These are phyloP conservation scores for Colletotrichum sojae DNA, from an alignment of 2,329 filamentous ascomycete genomes.

Conservation along the genomic window DNA sequence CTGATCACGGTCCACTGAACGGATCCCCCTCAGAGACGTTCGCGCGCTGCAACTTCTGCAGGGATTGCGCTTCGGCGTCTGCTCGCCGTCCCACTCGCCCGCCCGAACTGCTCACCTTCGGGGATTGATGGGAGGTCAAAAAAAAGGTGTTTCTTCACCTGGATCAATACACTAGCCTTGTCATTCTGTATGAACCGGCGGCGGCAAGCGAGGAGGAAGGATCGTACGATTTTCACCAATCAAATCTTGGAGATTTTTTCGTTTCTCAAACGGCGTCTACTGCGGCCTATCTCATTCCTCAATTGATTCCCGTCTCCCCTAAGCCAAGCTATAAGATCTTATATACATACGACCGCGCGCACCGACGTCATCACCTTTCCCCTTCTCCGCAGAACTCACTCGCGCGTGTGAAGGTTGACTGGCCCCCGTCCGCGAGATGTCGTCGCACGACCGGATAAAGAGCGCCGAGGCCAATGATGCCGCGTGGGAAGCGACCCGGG, in stretches of 20 bases:
- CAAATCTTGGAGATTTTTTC: neutral
- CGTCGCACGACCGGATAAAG: slow-evolving; percentile 69
- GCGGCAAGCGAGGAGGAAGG: neutral
- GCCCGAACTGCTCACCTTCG: slow-evolving; percentile 26
- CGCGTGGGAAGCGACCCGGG: slow-evolving; percentile 78
- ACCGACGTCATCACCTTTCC: slow-evolving; percentile 31
- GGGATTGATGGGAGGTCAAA: slow-evolving; percentile 32
- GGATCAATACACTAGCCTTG: neutral
- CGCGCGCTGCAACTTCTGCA: slow-evolving; percentile 11
- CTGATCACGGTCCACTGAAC: slow-evolving; percentile 6
- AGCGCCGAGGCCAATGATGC: slow-evolving; percentile 78
- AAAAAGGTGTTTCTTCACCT: slow-evolving; percentile 14
- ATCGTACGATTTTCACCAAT: slow-evolving; percentile 38
- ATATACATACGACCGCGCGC: neutral
- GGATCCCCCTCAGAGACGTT: neutral
- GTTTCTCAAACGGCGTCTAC: neutral
- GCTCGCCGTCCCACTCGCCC: slow-evolving; percentile 27
- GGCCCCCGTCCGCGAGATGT: slow-evolving; percentile 52
- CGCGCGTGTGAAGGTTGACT: neutral
- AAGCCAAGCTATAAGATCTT: no score
- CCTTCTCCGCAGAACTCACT: slow-evolving; percentile 12
- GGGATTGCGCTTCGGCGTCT: slow-evolving; percentile 34
- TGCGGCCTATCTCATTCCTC: neutral
- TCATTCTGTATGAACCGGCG: neutral
- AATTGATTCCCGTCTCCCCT: neutral